Conservation (phyloP, 805 yeast genomes). For the Aciculoconidium aculeatum region DNA sequence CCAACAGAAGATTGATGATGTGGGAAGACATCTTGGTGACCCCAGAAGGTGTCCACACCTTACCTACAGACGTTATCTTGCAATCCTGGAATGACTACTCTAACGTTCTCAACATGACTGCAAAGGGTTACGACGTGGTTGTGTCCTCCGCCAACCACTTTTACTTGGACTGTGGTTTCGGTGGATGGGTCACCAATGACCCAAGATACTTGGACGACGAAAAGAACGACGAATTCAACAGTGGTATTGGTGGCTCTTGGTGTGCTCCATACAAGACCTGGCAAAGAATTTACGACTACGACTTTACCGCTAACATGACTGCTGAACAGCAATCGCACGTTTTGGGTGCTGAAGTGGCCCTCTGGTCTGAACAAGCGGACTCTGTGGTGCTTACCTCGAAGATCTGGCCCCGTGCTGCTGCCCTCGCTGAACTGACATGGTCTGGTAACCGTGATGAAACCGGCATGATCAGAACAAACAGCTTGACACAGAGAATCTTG, state of each 20-base stretch:
- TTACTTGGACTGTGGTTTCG: constrained; percentile 39
- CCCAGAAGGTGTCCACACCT: constrained; percentile 16
- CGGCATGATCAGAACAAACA: constrained; percentile 23
- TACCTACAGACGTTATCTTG: constrained; percentile 28
- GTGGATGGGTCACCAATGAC: constrained; percentile 33
- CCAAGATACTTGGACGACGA: constrained; percentile 23
- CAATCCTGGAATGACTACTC: constrained; percentile 28
- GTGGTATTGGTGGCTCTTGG: constrained; percentile 32
- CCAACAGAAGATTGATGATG: constrained; percentile 26
- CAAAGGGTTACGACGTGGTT: constrained; percentile 32
- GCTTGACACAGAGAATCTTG: constrained; percentile 28
- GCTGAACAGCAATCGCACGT: constrained; percentile 22
- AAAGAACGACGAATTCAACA: constrained; percentile 20
- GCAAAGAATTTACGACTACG: constrained; percentile 36
- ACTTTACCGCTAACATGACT: constrained; percentile 27
- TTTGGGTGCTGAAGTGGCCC: constrained; percentile 34
- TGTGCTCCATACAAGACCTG: constrained; percentile 41
- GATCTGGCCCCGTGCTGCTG: constrained; percentile 38
- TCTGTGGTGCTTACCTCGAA: constrained; percentile 21
- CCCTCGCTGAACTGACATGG: constrained; percentile 37
- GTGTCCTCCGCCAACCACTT: constrained; percentile 27
- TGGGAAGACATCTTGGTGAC: constrained; percentile 34
- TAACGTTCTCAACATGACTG: constrained; percentile 23
- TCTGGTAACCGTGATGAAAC: constrained; percentile 30
- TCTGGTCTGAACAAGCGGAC: constrained; percentile 38